Percentiles rank a stretch among this genome's conserved stretches.
Conservation (phyloP, 1,284 basidiomycete species). For the Papiliotrema terrestris region DNA sequence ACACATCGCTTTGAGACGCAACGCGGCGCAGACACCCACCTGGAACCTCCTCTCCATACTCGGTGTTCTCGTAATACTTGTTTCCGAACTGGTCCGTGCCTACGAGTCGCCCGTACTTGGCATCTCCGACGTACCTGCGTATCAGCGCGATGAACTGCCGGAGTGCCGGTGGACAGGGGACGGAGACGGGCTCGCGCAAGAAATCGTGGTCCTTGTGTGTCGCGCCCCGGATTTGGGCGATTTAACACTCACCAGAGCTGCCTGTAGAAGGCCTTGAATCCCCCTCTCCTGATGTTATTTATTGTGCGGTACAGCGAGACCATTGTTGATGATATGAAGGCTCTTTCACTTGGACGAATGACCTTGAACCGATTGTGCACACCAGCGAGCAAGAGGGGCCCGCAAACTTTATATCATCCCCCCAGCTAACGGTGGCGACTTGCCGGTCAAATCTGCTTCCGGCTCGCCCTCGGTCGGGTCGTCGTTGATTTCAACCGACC, state of each 20-base stretch:
- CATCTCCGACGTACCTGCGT: conserved; percentile 80
- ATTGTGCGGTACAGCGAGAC: conserved; percentile 72
- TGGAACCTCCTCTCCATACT: conserved; percentile 77
- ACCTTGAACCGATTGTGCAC: not conserved
- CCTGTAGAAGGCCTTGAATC: conserved; percentile 77
- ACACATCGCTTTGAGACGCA: not conserved
- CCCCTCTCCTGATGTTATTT: conserved; percentile 67
- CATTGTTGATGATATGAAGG: not conserved
- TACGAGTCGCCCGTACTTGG: conserved; percentile 72
- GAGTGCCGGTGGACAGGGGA: too few relatives aligned
- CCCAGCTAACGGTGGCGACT: not conserved
- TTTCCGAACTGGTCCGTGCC: conserved; percentile 91
- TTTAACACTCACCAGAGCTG: conserved; percentile 51
- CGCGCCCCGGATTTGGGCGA: not conserved
- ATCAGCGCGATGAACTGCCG: conserved; percentile 1
- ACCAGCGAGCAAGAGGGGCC: too few relatives aligned
- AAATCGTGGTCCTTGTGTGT: not conserved
- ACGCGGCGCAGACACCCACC: conserved; percentile 56
- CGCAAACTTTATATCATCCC: too few relatives aligned
- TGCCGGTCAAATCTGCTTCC: not conserved
- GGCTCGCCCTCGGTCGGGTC: not conserved
- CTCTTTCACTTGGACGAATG: not conserved
- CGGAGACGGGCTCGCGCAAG: too few relatives aligned
- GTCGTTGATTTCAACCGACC: not conserved
- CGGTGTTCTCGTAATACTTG: conserved; percentile 84